These are phyloP conservation scores for Leucogyrophana mollusca DNA, from an alignment of 768 basidiomycete species.

Conservation along the genomic window DNA sequence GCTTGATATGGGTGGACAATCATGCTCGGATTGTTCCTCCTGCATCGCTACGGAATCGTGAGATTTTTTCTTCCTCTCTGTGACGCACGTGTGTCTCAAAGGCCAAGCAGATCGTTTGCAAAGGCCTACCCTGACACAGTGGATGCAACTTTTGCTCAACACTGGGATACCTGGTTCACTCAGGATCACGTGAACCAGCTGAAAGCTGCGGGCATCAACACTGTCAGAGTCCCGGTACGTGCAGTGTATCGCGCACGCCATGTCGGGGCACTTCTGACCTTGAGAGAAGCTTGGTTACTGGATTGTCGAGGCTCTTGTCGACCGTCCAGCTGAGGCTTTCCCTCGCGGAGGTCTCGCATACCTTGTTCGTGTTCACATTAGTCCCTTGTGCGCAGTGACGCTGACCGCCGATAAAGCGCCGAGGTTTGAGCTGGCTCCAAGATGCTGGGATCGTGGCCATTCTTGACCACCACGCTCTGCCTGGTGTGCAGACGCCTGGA, in stretches of 20 bases:
- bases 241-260: background rate
- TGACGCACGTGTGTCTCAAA: no score
- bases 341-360: conserved; percentile 68
- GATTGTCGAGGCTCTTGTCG: conserved; percentile 73
- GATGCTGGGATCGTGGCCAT: conserved; percentile 65
- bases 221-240: conserved; percentile 72
- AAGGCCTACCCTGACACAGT: conserved; percentile 58
- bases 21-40: conserved; percentile 53
- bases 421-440: conserved; percentile 59
- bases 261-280: background rate
- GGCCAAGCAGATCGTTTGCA: conserved; percentile 49
- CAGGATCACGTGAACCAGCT: conserved; percentile 59
- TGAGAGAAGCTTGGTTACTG: conserved; percentile 69
- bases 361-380: conserved; percentile 42
- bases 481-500: conserved; percentile 60
- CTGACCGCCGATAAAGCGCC: conserved; percentile 38
- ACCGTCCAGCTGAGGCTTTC: conserved; percentile 59
- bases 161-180: conserved; percentile 79
- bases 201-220: conserved; percentile 59
- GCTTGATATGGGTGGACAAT: conserved; percentile 70
- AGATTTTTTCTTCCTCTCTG: conserved; percentile 1
- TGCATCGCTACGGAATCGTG: conserved; percentile 75
- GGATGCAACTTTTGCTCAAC: conserved; percentile 55
- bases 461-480: conserved; percentile 68
- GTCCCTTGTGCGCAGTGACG: no score